A percentile compares a stretch with the other conserved stretches of the same genome.
phyloP scores from a whole-genome alignment of 495 filamentous ascomycete species.

The Tuber umbilicatum region DNA sequence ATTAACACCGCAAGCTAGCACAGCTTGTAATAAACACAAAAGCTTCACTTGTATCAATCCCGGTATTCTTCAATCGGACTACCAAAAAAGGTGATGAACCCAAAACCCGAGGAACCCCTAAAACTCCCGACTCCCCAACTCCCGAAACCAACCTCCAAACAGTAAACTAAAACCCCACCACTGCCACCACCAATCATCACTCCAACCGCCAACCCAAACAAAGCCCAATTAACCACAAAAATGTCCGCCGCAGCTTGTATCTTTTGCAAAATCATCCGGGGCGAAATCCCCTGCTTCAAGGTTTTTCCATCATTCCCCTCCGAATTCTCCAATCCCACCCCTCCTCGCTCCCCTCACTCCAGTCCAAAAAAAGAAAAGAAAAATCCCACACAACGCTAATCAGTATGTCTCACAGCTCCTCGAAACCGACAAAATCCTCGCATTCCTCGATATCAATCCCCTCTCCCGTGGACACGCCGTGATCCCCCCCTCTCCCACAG shows the following conservation, averaged over 20 bases:
- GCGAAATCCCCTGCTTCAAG: slow-evolving; percentile 91
- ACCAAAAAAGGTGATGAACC: not conserved
- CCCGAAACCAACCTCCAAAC: not conserved
- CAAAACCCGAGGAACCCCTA: not conserved
- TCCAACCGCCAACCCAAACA: not conserved
- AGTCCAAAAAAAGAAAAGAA: not conserved
- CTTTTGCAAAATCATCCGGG: slow-evolving; percentile 98
- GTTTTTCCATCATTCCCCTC: slow-evolving; percentile 12
- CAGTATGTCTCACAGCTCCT: slow-evolving; percentile 52
- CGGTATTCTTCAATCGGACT: not conserved
- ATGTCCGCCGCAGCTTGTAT: slow-evolving; percentile 62
- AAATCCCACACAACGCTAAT: not conserved
- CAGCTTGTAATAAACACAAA: not conserved
- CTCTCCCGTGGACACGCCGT: slow-evolving; percentile 78
- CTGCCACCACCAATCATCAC: not conserved
- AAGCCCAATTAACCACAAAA: not conserved
- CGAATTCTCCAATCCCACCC: not conserved
- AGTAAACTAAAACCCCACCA: not conserved
- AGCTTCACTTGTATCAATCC: not conserved
- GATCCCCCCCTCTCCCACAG: slow-evolving; percentile 30
- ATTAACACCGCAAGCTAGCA: too few relatives aligned
- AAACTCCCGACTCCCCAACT: not conserved
- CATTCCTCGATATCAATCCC: slow-evolving; percentile 94
- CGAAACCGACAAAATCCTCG: slow-evolving; percentile 85
- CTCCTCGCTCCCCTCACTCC: not conserved